phyloP scores from a whole-genome alignment of 805 yeast species.

The Wickerhamiella nectarea region DNA sequence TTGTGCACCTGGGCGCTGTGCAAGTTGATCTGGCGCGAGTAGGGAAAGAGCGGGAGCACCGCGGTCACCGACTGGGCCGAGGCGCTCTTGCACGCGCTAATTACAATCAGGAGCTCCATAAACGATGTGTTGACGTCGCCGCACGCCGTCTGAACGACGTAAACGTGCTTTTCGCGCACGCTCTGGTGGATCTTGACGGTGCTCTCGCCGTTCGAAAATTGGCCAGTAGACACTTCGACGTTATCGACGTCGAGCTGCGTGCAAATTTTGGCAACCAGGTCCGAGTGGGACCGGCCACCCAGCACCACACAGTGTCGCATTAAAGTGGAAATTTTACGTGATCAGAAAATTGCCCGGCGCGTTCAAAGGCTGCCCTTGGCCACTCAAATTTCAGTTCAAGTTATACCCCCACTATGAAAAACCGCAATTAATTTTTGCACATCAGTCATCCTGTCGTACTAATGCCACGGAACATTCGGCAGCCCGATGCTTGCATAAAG shows the following conservation, averaged over 20 bases:
- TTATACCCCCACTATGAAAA: too few species aligned
- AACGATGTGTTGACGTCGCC: constrained; percentile 81
- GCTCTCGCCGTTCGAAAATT: constrained; percentile 76
- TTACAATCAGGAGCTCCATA: constrained; percentile 66
- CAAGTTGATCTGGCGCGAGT: constrained; percentile 89
- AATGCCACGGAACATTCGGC: too few species aligned
- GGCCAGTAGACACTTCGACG: constrained; percentile 41
- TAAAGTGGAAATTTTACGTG: neutral
- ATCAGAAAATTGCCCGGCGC: too few species aligned
- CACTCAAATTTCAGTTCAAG: neutral
- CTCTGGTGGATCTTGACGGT: constrained; percentile 74
- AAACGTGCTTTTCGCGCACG: constrained; percentile 93
- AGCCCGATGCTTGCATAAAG: too few species aligned
- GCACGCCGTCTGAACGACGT: constrained; percentile 74
- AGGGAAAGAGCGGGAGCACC: constrained; percentile 86
- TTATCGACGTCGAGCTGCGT: constrained; percentile 58
- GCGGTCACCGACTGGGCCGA: constrained; percentile 82
- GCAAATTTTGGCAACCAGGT: constrained; percentile 61
- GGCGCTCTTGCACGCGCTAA: constrained; percentile 88
- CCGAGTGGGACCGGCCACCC: constrained; percentile 85
- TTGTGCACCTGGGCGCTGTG: constrained; percentile 41
- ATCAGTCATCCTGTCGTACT: too few species aligned
- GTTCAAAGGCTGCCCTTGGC: neutral
- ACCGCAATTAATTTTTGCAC: too few species aligned
- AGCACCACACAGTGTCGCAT: constrained; percentile 81